Evolutionary conservation across 2,329 filamentous ascomycete species (phyloP).

Genomic region (Bipolaris zeicola): DNA sequence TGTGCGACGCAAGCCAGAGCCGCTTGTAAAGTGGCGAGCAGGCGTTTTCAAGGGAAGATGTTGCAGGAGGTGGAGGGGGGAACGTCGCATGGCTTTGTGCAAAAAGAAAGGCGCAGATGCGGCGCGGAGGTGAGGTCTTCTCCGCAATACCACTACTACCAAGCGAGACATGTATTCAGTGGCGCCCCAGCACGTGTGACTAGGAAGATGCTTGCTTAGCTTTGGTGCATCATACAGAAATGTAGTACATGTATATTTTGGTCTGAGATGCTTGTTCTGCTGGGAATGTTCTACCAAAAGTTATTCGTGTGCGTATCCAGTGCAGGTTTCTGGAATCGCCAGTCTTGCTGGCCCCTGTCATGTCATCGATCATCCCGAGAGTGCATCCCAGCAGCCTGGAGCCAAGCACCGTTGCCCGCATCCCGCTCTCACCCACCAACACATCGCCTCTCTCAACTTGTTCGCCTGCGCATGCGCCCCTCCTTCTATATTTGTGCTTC

Average conservation of each 20-base stretch:
- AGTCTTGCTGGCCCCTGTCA: conserved; percentile 12
- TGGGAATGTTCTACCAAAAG: too few relatives aligned
- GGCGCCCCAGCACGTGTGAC: background rate
- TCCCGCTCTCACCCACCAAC: conserved; percentile 5
- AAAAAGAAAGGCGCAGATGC: conserved; percentile 19
- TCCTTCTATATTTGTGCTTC: background rate
- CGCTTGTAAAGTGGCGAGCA: conserved; percentile 28
- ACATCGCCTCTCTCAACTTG: background rate
- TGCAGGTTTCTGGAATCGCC: background rate
- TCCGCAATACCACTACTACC: conserved; percentile 14
- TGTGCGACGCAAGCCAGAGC: conserved; percentile 22
- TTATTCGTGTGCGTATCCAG: too few relatives aligned
- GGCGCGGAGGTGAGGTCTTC: conserved; percentile 21
- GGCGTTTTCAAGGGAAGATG: conserved; percentile 1
- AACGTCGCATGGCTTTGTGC: conserved; percentile 30
- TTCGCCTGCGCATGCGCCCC: conserved; percentile 15
- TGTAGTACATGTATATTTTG: background rate
- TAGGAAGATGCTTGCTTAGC: background rate
- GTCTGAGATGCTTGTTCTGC: background rate
- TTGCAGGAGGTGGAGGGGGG: conserved; percentile 4
- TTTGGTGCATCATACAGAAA: background rate
- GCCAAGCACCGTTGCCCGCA: conserved; percentile 25
- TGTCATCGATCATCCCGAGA: conserved; percentile 21
- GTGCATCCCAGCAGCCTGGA: conserved; percentile 11
- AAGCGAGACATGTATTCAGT: background rate